Base-by-base conservation (phyloP, 192 early-diverging fungal genomes). In the Pilobolus umbonatus region DNA sequence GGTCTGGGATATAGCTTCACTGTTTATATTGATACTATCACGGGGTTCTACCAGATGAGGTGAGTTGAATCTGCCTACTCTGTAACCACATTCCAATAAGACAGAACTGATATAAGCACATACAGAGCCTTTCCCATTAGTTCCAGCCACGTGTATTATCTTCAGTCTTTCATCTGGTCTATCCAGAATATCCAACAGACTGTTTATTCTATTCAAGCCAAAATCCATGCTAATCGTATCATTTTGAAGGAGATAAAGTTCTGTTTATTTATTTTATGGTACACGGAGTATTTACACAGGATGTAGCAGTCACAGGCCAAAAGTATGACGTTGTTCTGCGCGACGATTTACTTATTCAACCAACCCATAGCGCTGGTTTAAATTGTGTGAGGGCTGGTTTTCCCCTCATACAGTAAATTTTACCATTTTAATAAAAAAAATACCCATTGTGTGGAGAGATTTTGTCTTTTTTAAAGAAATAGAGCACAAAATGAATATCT, bases 91-190 rank as follows among this genome's bases (percentile, higher is more conserved):
- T 8, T 62, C 70, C 47, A 38, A 26, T 1, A 73, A 48, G 26
- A 67, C 64, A 47, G 66, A 55, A 17, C 67, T 34, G 25, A 80
- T 56, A 30, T 85, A 72, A 5, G 90, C 81, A 60, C 84, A 85
- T 5, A 89, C 80, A 0, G 87, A 91, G 11, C 92, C 92, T 66
- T 94, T 94, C 44, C 92, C 92, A 62, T 94, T 94, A 0, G 92
- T 94, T 15, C 92, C 92, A 5, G 88, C 89, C 1, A 94, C 87
- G 66, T 94, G 92, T 22, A 94, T 73, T 7, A 60, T 61, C 4
- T 57, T 54, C 4, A 77, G 39, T 11, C 57, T 32, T 15, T 68
- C 61, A 42, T 85, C 76, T n/a, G 82, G 82, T 21, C 60, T 60
- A 5, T 65, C 59, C 8, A 83, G 48, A 8, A 61, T 50, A 4